Evolutionary conservation across 768 basidiomycete genomes (phyloP), one percentile per base, ranked within the genome.

Genomic region (Rhizopogon salebrosus): DNA sequence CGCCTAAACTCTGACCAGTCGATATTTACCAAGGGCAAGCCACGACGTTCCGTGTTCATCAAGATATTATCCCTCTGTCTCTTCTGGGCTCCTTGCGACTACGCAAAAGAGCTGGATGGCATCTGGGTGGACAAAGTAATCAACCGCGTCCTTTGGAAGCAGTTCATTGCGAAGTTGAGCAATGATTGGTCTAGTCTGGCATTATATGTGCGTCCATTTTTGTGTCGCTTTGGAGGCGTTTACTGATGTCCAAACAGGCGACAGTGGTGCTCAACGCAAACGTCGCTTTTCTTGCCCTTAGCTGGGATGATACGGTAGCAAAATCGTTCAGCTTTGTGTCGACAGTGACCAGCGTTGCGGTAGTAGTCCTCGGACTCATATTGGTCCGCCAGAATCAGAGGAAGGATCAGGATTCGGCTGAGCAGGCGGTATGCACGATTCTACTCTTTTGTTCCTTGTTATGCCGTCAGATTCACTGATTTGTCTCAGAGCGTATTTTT

Each of bases 261-360:
- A 78, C 76, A 0, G 75, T 81, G 16, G 61, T 82, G 27, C 62
- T 82, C 9, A 74, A 74, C 22, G 76, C 76, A 2, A 80, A 80
- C 49, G 75, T 84, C 1, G 74, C 75, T 0, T 80, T 81, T 58
- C 62, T 83, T 11, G 73, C 77, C 5, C 78, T 82, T 26, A 22
- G 36, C 8, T n/a, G 8, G 4, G 49, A 27, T 10, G 31, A 60
- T 46, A 51, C 52, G 34, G 34, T 61, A 0, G 61, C 67, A 0
- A 72, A 72, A 43, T 67, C 73, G 11, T 59, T 69, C 16, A 70
- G 67, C 54, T 75, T 72, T 43, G 51, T 71, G 10, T 77, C 75
- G 0, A 67, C 66, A 5, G 39, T 72, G 6, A 58, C 66, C n/a
- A 69, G 63, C 48, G 53, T 76, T 34, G 67, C 64, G 1, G 64